Percentiles rank a stretch among this genome's conserved stretches.
These are phyloP conservation scores for Sporothrix sp. DNA, from an alignment of 2,329 filamentous ascomycete species.

Conservation along the genomic window DNA sequence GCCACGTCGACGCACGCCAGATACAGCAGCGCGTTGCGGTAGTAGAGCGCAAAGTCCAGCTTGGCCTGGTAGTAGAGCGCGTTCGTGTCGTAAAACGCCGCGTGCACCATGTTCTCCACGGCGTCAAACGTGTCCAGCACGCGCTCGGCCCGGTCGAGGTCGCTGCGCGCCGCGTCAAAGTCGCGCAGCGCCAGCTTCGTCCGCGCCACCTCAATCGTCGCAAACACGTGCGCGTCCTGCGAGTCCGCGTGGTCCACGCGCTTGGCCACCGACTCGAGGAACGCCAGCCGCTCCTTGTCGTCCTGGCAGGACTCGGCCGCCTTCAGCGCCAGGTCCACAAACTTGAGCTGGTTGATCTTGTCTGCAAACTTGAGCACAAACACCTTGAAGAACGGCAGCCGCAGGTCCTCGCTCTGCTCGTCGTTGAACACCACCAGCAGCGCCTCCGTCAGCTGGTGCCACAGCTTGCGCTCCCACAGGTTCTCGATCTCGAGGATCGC, in stretches of 20 bases:
- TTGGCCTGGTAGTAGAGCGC: slow-evolving; percentile 92
- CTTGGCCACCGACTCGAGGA: slow-evolving; percentile 72
- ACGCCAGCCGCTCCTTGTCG: slow-evolving; percentile 73
- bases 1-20: slow-evolving; percentile 87
- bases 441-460: slow-evolving; percentile 93
- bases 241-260: slow-evolving; percentile 88
- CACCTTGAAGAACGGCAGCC: slow-evolving; percentile 82
- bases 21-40: slow-evolving; percentile 94
- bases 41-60: slow-evolving; percentile 90
- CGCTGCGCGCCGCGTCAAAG: slow-evolving; percentile 71
- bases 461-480: slow-evolving; percentile 96
- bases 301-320: slow-evolving; percentile 80
- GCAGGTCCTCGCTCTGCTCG: slow-evolving; percentile 69
- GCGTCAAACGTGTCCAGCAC: slow-evolving; percentile 89
- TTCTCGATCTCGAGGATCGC: slow-evolving; percentile 90
- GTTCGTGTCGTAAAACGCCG: slow-evolving; percentile 90
- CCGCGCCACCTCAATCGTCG: slow-evolving; percentile 78
- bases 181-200: slow-evolving; percentile 76
- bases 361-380: slow-evolving; percentile 96
- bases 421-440: slow-evolving; percentile 82
- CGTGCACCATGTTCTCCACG: slow-evolving; percentile 91
- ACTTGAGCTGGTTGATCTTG: slow-evolving; percentile 98
- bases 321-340: slow-evolving; percentile 81
- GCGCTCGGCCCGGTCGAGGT: slow-evolving; percentile 77
- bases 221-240: slow-evolving; percentile 93